Conservation (phyloP, 768 basidiomycete genomes). For the Kwoniella bestiolae region DNA sequence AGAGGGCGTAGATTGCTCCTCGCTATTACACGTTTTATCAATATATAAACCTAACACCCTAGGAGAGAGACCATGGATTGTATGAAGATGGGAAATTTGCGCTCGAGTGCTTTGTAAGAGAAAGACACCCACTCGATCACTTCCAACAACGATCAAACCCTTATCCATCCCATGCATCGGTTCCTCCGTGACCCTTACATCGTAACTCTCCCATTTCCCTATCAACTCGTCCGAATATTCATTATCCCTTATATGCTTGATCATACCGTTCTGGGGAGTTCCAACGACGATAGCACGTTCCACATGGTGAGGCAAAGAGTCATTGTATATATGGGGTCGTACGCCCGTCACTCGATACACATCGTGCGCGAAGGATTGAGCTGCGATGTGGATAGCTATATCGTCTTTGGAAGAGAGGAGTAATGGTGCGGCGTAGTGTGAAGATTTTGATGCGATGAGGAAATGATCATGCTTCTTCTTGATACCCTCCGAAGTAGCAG, state of each 20-base stretch:
- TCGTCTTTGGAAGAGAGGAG: conserved; percentile 41
- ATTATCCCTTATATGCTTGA: conserved; percentile 63
- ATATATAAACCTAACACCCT: not conserved
- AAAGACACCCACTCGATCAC: conserved; percentile 61
- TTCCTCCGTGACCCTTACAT: conserved; percentile 63
- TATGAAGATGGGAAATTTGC: too few species aligned
- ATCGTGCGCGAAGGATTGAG: conserved; percentile 67
- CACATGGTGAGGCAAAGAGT: conserved; percentile 59
- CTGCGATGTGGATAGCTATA: conserved; percentile 58
- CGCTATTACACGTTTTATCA: conserved; percentile 57
- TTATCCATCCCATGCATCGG: conserved; percentile 66
- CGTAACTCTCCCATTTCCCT: conserved; percentile 72
- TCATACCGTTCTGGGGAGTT: conserved; percentile 67
- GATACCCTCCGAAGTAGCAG: not conserved
- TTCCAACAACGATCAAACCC: conserved; percentile 71
- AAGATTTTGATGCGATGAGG: not conserved
- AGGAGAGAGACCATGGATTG: not conserved
- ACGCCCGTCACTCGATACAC: conserved; percentile 67
- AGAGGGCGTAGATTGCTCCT: conserved; percentile 70
- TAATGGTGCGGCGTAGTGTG: conserved; percentile 22
- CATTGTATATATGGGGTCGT: conserved; percentile 64
- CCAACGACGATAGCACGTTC: conserved; percentile 65
- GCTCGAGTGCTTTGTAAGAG: too few species aligned
- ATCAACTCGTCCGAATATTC: conserved; percentile 65
- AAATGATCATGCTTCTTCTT: conserved; percentile 4